Base-by-base conservation (phyloP, 2,329 filamentous ascomycete species). In the Diplodia corticola region DNA sequence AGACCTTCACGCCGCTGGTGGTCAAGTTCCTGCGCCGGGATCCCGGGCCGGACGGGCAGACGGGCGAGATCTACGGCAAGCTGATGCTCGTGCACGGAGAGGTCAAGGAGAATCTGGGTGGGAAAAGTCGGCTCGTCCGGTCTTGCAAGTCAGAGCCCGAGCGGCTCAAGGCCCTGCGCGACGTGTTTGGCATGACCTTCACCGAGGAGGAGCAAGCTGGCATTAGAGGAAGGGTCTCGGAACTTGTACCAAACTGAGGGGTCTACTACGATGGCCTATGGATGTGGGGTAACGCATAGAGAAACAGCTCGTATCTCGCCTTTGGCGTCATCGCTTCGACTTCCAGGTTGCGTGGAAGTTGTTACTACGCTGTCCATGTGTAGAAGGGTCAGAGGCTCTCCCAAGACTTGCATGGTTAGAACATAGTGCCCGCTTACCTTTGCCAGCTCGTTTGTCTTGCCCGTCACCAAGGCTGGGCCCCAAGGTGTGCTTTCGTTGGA, bases 101-200 rank as follows among this genome's bases (percentile, higher is more conserved):
- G 12, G 80, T 82, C 1, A 80, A 81, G 68, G 74, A 77, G 71
- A 81, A 80, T 60, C 69, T 79, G 22, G 77, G 77, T 7, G 80
- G 79, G 1, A 78, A 75, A 69, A 80, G 78, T 15, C 72, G 74
- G 53, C 69, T 78, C 12, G 69, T 80, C 15, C 69, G 77, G 63
- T 72, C 76, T n/a, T 77, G 79, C 60, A 70, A 72, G 61, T 76
- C 74, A 0, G 78, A 83, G 53, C 70, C 75, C 26, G 77, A 80
- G 53, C 75, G 79, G 35, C n/a, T 80, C 4, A 50, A 70, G 44
- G 79, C 73, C 7, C 67, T 83, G 63, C 72, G 74, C 57, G 74
- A 78, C 37, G 76, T 75, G 64, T 80, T 83, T 68, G 74, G 73
- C 1, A 79, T 83, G 20, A 71, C 67, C n/a, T 68, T 82, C 17